Percentiles rank a stretch among this genome's conserved stretches.
These are phyloP conservation scores for Leptodontidium sp. DNA, from an alignment of 2,329 filamentous ascomycete genomes.

Conservation along the genomic window DNA sequence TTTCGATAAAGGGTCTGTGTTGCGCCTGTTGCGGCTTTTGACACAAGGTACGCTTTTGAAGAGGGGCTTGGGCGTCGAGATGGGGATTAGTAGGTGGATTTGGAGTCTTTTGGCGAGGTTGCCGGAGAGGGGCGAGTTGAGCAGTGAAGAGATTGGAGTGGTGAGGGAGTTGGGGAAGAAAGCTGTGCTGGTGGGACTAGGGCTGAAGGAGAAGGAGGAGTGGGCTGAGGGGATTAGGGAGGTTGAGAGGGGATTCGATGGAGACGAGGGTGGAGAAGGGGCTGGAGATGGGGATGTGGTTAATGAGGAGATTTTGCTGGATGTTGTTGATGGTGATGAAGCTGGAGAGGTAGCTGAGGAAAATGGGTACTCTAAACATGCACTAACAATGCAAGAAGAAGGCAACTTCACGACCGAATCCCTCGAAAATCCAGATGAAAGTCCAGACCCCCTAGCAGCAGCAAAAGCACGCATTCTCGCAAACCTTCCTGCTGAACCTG, in stretches of 20 bases:
- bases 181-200: slow-evolving; percentile 63
- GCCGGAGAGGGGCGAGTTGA: slow-evolving; percentile 77
- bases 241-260: slow-evolving; percentile 56
- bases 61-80: slow-evolving; percentile 65
- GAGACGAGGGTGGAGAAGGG: slow-evolving; percentile 40
- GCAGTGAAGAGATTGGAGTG: slow-evolving; percentile 76
- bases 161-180: slow-evolving; percentile 82
- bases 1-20: slow-evolving; percentile 71
- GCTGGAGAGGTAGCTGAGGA: slow-evolving; percentile 3
- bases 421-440: slow-evolving; percentile 2
- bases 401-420: background rate
- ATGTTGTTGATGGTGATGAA: slow-evolving; percentile 21
- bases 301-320: slow-evolving; percentile 23
- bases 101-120: slow-evolving; percentile 84
- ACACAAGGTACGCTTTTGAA: slow-evolving; percentile 65
- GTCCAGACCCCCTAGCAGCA: slow-evolving; percentile 40
- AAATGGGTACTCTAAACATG: background rate
- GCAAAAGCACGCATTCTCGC: slow-evolving; percentile 56
- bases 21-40: slow-evolving; percentile 73
- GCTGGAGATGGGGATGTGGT: slow-evolving; percentile 30
- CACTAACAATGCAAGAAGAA: background rate
- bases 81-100: slow-evolving; percentile 80
- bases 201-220: slow-evolving; percentile 46
- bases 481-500: background rate
- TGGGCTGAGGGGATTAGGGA: slow-evolving; percentile 53